Percentiles rank a stretch among this genome's conserved stretches.
phyloP scores from a whole-genome alignment of 208 protist genomes.

The Trypanosoma mega region DNA sequence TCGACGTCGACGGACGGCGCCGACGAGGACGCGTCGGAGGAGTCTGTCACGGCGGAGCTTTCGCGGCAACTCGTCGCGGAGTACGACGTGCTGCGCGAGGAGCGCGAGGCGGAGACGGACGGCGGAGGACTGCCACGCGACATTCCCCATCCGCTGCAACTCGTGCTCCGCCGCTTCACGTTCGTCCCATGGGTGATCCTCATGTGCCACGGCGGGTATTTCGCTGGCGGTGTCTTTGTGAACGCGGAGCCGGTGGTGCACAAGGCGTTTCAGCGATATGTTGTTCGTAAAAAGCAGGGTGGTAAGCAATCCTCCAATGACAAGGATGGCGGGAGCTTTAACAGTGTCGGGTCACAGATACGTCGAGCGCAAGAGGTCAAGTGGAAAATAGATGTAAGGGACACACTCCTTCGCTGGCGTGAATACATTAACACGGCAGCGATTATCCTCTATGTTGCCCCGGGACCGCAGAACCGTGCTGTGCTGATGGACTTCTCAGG shows the following conservation, averaged over 20 bases:
- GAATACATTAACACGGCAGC: constrained; percentile 62
- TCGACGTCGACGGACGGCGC: neutral
- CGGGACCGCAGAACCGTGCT: constrained; percentile 80
- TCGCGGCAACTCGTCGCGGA: constrained; percentile 69
- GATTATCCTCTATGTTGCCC: constrained; percentile 83
- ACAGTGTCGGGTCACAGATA: constrained; percentile 84
- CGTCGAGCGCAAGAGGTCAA: constrained; percentile 85
- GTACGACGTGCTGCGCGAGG: constrained; percentile 51
- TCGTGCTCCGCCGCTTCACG: constrained; percentile 39
- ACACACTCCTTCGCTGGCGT: constrained; percentile 76
- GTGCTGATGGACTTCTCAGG: constrained; percentile 69
- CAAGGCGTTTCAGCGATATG: constrained; percentile 90
- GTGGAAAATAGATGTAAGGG: constrained; percentile 75
- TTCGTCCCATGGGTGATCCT: constrained; percentile 65
- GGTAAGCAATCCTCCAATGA: constrained; percentile 85
- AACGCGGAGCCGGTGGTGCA: constrained; percentile 57
- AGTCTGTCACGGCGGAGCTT: constrained; percentile 27
- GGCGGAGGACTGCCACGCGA: constrained; percentile 33
- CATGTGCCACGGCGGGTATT: constrained; percentile 89
- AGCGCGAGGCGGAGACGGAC: constrained; percentile 49
- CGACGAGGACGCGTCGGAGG: constrained; percentile 21
- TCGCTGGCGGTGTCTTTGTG: constrained; percentile 81
- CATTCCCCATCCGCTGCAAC: constrained; percentile 23
- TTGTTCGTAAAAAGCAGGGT: constrained; percentile 92
- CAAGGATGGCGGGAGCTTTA: constrained; percentile 73